phyloP scores from a whole-genome alignment of 225 moss, liverwort and hornwort species.

The Asterella californica region DNA sequence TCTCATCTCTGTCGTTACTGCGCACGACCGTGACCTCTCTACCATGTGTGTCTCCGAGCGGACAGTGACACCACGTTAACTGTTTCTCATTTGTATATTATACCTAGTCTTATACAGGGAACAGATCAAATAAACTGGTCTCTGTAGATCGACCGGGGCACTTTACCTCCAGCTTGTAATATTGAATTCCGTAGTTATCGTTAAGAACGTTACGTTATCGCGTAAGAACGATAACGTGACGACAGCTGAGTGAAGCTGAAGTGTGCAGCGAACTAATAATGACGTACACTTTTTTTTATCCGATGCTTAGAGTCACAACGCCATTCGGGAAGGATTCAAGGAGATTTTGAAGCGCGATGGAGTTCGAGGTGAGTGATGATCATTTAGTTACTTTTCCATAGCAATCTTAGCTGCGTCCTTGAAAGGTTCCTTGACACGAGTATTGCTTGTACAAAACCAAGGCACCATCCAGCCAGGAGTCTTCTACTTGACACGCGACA shows the following conservation, averaged over 20 bases:
- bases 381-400: background rate
- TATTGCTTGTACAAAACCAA: background rate
- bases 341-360: slow-evolving; percentile 28
- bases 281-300: background rate
- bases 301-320: slow-evolving; percentile 22
- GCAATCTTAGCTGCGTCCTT: background rate
- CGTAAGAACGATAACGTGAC: background rate
- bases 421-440: background rate
- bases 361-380: slow-evolving; percentile 30
- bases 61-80: too few relatives aligned
- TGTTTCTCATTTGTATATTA: too few relatives aligned
- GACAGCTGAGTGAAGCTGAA: background rate
- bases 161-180: too few relatives aligned
- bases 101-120: too few relatives aligned
- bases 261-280: background rate
- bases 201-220: background rate
- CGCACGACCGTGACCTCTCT: background rate
- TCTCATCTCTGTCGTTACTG: background rate
- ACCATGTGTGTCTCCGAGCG: background rate
- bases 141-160: too few relatives aligned
- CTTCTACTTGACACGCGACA: background rate
- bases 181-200: background rate
- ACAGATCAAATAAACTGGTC: too few relatives aligned
- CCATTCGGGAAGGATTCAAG: slow-evolving; percentile 40
- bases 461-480: background rate